Evolutionary conservation across 768 basidiomycete species (phyloP), one percentile per base, ranked within the genome.

Genomic region (Suillus tomentosus): DNA sequence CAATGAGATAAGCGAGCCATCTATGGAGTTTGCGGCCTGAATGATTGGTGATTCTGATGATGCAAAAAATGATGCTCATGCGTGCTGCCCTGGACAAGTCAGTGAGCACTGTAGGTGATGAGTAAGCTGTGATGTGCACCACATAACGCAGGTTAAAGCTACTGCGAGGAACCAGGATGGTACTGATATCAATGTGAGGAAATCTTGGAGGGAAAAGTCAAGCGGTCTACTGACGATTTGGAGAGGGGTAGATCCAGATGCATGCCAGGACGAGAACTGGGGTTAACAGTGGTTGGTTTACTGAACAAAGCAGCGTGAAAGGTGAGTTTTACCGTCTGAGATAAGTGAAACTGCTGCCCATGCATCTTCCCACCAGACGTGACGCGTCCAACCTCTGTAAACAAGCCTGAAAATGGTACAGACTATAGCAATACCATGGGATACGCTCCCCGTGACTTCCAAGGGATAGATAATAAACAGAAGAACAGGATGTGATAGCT

Each of bases 21-120:
- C 48, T 69, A 22, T 45, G 63, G 5, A 15, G 57, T 6, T 60
- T 69, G 37, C 68, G 56, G 1, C 39, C 37, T 15, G 56, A 58
- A 19, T 73, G 74, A 31, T 56, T 63, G 24, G 63, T 66, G 3
- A 74, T 62, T 31, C 71, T 71, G 22, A 74, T 50, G 24, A 74
- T 67, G 9, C 69, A 69, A 3, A 58, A 34, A 47, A 76, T 58
- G 19, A 74, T 66, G 22, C 73, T 74, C 48, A 74, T 62, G 19
- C 74, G 69, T 4, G 65, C 54, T 2, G 68, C 34, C 74, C 74
- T 74, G 34, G 36, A 47, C 24, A 10, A 22, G 22, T 34, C 8
- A 42, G 48, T 34, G 9, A 42, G 54, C 24, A 54, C 22, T 22
- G 22, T 24, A 24, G 4, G 15, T 10, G 27, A 31, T 17, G 27